Evolutionary conservation across 2,329 filamentous ascomycete genomes (phyloP).

Genomic region (Xylariaceae sp.): DNA sequence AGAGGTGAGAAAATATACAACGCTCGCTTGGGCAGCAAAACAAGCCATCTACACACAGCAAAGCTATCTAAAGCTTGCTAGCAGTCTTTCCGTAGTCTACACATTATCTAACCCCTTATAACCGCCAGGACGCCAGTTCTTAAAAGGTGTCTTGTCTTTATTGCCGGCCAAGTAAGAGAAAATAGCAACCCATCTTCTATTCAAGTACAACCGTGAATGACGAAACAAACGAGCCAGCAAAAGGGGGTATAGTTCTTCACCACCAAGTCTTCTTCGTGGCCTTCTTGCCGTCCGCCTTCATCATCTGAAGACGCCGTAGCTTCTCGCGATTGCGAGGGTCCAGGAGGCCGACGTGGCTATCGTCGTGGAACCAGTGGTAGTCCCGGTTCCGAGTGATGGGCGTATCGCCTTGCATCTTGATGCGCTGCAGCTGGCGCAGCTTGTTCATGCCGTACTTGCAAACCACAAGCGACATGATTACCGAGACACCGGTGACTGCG

Average conservation of each 20-base stretch:
- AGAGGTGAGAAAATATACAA: too few species aligned
- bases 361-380: conserved; percentile 42
- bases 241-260: conserved; percentile 9
- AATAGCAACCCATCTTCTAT: conserved; percentile 3
- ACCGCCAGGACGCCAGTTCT: neutral
- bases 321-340: conserved; percentile 52
- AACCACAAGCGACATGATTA: conserved; percentile 67
- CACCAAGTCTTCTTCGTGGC: conserved; percentile 30
- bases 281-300: conserved; percentile 36
- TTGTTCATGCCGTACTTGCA: conserved; percentile 80
- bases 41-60: too few species aligned
- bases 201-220: neutral
- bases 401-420: conserved; percentile 30
- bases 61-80: too few species aligned
- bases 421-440: conserved; percentile 55
- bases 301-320: conserved; percentile 46
- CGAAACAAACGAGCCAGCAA: neutral
- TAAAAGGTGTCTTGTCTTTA: neutral
- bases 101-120: neutral
- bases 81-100: neutral
- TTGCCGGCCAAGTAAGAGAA: too few species aligned
- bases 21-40: too few species aligned
- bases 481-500: conserved; percentile 65
- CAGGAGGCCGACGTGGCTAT: conserved; percentile 45
- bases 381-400: conserved; percentile 19